Conservation (phyloP, 768 basidiomycete genomes). For the Roridomyces roridus region DNA sequence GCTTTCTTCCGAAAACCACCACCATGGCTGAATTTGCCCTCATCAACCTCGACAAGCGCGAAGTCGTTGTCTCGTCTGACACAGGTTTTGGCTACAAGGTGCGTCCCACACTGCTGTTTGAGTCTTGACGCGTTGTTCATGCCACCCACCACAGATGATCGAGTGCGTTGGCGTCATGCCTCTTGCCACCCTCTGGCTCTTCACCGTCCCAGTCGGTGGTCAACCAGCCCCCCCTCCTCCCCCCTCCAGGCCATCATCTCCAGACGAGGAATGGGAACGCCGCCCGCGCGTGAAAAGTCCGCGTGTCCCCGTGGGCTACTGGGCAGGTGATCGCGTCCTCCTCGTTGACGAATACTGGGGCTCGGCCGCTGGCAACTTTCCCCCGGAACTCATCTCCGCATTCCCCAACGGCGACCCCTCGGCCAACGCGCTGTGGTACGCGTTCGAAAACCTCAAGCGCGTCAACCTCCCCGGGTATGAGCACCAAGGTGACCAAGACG, state of each 20-base stretch:
- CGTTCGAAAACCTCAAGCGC: not conserved
- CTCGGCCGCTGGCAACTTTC: not conserved
- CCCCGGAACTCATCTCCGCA: not conserved
- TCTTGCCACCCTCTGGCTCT: not conserved
- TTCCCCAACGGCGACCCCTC: not conserved
- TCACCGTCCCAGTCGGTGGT: not conserved
- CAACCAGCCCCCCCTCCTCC: not conserved
- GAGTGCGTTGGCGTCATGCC: not conserved
- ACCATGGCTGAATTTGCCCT: constrained; percentile 3
- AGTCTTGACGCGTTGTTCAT: no score
- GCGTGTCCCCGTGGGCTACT: constrained; percentile 13
- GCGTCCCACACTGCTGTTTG: no score
- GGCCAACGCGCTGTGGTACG: not conserved
- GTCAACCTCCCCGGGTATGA: constrained; percentile 1
- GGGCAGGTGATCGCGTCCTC: constrained; percentile 18
- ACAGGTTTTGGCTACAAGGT: not conserved
- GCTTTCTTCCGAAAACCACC: no score
- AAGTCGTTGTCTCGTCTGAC: not conserved
- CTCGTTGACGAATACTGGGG: constrained; percentile 8
- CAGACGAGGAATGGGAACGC: no score
- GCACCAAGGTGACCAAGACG: not conserved
- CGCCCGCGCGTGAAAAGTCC: not conserved
- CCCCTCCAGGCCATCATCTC: no score
- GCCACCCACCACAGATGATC: not conserved
- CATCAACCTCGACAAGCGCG: constrained; percentile 10